phyloP scores from a whole-genome alignment of 106 monocot genomes.

The Triglochin maritima region DNA sequence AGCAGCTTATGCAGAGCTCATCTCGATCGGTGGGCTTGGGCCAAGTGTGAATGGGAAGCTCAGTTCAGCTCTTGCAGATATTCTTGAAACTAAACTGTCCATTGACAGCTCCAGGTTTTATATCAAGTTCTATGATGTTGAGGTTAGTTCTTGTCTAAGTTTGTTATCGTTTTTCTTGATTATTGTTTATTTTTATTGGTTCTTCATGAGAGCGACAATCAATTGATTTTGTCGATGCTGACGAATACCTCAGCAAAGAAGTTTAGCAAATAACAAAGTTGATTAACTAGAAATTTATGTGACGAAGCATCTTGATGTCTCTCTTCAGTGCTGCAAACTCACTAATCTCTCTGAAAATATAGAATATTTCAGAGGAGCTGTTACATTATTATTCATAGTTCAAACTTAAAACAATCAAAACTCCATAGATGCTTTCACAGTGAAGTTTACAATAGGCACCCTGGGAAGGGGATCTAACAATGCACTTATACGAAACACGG shows the following conservation, averaged over 20 bases:
- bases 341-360: too few relatives aligned
- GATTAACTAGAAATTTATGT: too few relatives aligned
- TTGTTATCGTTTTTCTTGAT: background rate
- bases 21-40: constrained; percentile 78
- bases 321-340: too few relatives aligned
- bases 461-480: too few relatives aligned
- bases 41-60: constrained; percentile 72
- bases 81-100: constrained; percentile 79
- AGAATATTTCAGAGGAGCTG: too few relatives aligned
- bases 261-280: too few relatives aligned
- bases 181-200: background rate
- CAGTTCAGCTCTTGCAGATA: constrained; percentile 75
- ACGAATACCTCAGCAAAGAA: background rate
- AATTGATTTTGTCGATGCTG: background rate
- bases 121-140: constrained; percentile 76
- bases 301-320: too few relatives aligned
- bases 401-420: too few relatives aligned
- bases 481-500: too few relatives aligned
- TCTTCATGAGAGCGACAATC: background rate
- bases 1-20: constrained; percentile 78
- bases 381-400: too few relatives aligned
- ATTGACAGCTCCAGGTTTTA: constrained; percentile 71
- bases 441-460: too few relatives aligned
- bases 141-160: constrained; percentile 28
- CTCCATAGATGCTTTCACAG: too few relatives aligned